phyloP scores from a whole-genome alignment of 1,284 basidiomycete genomes.

The Athelia sp. region DNA sequence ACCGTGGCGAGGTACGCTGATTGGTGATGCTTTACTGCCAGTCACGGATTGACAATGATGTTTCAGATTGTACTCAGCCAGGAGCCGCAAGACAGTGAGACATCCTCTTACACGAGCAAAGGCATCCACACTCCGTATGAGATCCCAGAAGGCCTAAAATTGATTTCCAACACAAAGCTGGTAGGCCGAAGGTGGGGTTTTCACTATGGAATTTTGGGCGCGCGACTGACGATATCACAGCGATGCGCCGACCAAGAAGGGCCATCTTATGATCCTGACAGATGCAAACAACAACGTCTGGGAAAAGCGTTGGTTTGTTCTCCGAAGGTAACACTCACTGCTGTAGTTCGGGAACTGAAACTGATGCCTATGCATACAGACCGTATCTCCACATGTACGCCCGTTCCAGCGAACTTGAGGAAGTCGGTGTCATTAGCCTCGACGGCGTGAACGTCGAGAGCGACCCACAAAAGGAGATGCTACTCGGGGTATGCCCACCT shows the following conservation, averaged over 20 bases:
- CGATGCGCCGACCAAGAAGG: conserved; percentile 81
- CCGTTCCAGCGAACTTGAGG: conserved; percentile 77
- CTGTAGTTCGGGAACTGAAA: background rate
- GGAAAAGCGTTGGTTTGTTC: conserved; percentile 83
- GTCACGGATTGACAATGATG: too few relatives aligned
- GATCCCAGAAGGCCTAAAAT: conserved; percentile 52
- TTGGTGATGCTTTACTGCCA: background rate
- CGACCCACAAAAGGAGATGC: conserved; percentile 80
- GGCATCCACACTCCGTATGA: conserved; percentile 35
- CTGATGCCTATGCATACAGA: conserved; percentile 33
- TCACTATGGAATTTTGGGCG: conserved; percentile 1
- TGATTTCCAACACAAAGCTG: conserved; percentile 68
- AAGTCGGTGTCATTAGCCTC: conserved; percentile 82
- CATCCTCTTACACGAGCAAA: conserved; percentile 34
- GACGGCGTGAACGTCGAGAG: conserved; percentile 81
- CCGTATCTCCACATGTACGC: conserved; percentile 90
- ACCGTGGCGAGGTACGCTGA: conserved; percentile 61
- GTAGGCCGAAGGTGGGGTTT: conserved; percentile 57
- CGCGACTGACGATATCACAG: too few relatives aligned
- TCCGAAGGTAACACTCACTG: conserved; percentile 59
- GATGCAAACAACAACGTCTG: conserved; percentile 79
- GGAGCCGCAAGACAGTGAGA: conserved; percentile 50
- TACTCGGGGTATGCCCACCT: conserved; percentile 70
- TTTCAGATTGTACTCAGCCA: conserved; percentile 73
- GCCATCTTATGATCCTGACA: conserved; percentile 72